phyloP scores from a whole-genome alignment of 2,329 filamentous ascomycete genomes.

The Fusarium mundagurra region DNA sequence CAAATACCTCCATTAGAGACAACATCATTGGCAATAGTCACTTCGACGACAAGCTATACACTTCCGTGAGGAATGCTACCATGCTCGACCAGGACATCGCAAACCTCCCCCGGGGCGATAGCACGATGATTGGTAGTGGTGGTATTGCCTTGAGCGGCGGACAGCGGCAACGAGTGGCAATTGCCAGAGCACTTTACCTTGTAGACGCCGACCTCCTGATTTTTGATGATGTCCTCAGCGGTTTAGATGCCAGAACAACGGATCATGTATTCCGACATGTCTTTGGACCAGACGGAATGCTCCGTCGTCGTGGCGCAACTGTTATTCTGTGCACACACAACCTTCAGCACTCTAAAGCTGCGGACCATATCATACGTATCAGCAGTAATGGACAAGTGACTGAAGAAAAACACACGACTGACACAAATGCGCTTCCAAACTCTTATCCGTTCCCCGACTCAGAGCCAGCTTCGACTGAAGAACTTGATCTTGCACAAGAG shows the following conservation, averaged over 20 bases:
- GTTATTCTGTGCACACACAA: constrained; percentile 52
- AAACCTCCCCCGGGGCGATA: constrained; percentile 47
- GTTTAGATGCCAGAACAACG: constrained; percentile 56
- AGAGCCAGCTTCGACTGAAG: neutral
- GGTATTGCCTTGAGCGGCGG: constrained; percentile 55
- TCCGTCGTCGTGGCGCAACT: constrained; percentile 51
- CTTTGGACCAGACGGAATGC: constrained; percentile 53
- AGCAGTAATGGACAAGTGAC: neutral
- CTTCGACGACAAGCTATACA: constrained; percentile 46
- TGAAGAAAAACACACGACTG: neutral
- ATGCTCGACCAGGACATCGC: constrained; percentile 45
- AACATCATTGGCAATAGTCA: constrained; percentile 50
- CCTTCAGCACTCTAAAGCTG: constrained; percentile 3
- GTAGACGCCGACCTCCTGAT: constrained; percentile 49
- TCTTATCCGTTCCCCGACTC: neutral
- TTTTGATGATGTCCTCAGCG: constrained; percentile 57
- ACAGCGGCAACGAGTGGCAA: constrained; percentile 49
- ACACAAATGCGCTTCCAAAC: neutral
- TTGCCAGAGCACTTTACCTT: constrained; percentile 58
- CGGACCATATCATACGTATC: neutral
- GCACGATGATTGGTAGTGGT: constrained; percentile 51
- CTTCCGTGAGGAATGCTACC: constrained; percentile 46
- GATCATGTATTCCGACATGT: constrained; percentile 53
- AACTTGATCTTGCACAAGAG: too few species aligned
- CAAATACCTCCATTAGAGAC: constrained; percentile 47